phyloP scores from a whole-genome alignment of 495 filamentous ascomycete species.

The Paragyromitra xinjiangensis region DNA sequence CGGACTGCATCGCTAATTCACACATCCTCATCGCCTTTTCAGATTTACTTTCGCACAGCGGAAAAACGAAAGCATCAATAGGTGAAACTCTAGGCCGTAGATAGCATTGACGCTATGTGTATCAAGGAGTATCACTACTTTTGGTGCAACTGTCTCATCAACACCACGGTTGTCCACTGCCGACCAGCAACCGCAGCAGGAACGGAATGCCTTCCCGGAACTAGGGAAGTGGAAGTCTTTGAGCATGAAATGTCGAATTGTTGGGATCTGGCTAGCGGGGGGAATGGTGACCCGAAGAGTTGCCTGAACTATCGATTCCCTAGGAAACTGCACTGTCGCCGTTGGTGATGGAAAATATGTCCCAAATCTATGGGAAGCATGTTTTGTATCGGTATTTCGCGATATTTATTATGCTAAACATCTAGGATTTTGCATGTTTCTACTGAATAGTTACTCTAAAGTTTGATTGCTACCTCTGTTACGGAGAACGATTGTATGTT shows the following conservation, averaged over 20 bases:
- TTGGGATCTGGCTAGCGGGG: slow-evolving; percentile 8
- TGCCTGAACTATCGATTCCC: slow-evolving; percentile 20
- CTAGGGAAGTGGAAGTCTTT: neutral
- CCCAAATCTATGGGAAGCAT: neutral
- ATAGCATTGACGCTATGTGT: slow-evolving; percentile 8
- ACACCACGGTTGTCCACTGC: slow-evolving; percentile 20
- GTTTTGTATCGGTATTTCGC: neutral
- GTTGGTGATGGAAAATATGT: neutral
- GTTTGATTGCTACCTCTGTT: neutral
- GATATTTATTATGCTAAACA: neutral
- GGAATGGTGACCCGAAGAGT: slow-evolving; percentile 3
- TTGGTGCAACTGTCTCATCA: slow-evolving; percentile 40
- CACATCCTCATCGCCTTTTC: neutral
- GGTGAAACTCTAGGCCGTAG: neutral
- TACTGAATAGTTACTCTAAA: neutral
- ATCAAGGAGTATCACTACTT: slow-evolving; percentile 33
- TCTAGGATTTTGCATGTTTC: neutral
- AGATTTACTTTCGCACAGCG: neutral
- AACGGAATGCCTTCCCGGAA: slow-evolving; percentile 1
- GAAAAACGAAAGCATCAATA: neutral
- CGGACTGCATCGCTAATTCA: neutral
- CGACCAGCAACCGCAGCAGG: slow-evolving; percentile 11
- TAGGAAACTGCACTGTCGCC: slow-evolving; percentile 25
- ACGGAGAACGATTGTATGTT: neutral
- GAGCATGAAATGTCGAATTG: slow-evolving; percentile 9